A percentile compares a stretch with the other conserved stretches of the same genome.
Evolutionary conservation across 306 rosid genomes (phyloP).

Genomic region (Mucuna pruriens): DNA sequence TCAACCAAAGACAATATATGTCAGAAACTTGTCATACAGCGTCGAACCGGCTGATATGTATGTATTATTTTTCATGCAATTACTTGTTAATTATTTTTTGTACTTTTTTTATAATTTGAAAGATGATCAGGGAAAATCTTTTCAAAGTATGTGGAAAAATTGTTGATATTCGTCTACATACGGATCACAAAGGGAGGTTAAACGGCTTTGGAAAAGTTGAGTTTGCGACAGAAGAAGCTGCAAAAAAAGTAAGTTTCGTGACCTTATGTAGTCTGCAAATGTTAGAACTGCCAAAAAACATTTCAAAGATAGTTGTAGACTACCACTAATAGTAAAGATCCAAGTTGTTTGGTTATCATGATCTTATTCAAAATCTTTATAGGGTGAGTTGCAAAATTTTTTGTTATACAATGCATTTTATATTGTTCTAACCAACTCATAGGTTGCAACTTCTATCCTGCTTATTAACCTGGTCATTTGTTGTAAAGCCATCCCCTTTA

Average conservation of each 20-base stretch:
- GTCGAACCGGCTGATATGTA: slow-evolving; percentile 20
- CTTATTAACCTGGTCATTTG: slow-evolving; percentile 9
- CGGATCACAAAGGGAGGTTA: slow-evolving; percentile 54
- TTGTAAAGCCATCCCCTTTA: not conserved
- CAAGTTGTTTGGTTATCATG: not conserved
- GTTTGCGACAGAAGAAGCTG: slow-evolving; percentile 69
- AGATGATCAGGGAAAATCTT: slow-evolving; percentile 58
- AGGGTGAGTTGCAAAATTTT: not conserved
- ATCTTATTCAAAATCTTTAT: slow-evolving; percentile 18
- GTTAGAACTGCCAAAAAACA: not conserved
- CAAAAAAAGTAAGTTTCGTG: slow-evolving; percentile 56
- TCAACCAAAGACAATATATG: slow-evolving; percentile 59
- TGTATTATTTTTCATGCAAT: slow-evolving; percentile 39
- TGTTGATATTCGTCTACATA: slow-evolving; percentile 63
- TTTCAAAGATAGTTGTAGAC: not conserved
- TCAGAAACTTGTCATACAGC: slow-evolving; percentile 57
- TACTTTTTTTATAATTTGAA: not conserved
- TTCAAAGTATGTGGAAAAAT: slow-evolving; percentile 71
- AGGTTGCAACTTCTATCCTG: slow-evolving; percentile 1
- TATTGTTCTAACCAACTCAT: slow-evolving; percentile 4
- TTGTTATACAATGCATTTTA: slow-evolving; percentile 11
- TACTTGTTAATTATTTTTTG: not conserved
- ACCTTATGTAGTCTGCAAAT: slow-evolving; percentile 13
- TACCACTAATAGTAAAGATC: not conserved
- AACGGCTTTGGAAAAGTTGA: slow-evolving; percentile 82